These are phyloP conservation scores for Areca catechu DNA, from an alignment of 176 grass and related monocot genomes.

Conservation along the genomic window DNA sequence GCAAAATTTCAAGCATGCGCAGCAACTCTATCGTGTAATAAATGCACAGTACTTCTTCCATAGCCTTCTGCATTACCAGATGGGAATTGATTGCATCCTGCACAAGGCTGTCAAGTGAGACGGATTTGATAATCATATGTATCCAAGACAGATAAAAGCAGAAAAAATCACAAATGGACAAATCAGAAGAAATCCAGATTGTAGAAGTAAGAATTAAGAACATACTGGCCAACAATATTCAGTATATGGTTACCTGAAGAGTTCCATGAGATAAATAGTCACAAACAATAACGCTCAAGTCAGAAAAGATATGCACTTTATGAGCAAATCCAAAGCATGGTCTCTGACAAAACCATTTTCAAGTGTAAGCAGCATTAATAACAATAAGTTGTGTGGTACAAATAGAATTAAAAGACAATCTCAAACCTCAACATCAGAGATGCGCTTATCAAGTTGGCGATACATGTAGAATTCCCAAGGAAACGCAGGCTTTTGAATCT, in stretches of 20 bases:
- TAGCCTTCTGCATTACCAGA: conserved; percentile 36
- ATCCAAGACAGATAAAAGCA: not conserved
- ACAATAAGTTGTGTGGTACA: not conserved
- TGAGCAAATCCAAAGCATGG: conserved; percentile 58
- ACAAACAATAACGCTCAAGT: conserved; percentile 67
- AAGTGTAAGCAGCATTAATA: conserved; percentile 4
- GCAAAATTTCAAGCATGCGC: conserved; percentile 65
- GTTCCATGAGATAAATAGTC: conserved; percentile 77
- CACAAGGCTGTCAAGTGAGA: not conserved
- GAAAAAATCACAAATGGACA: not conserved
- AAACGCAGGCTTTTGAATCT: conserved; percentile 78
- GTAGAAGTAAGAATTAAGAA: too few species aligned
- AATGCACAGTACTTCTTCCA: conserved; percentile 88
- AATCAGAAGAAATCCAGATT: too few species aligned
- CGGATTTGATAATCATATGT: not conserved
- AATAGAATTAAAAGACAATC: conserved; percentile 8
- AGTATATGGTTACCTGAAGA: conserved; percentile 59
- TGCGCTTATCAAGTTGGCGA: conserved; percentile 70
- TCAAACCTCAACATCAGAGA: conserved; percentile 61
- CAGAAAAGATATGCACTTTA: conserved; percentile 67
- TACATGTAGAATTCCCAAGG: conserved; percentile 98
- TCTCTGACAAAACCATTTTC: conserved; percentile 46
- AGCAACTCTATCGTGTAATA: conserved; percentile 97
- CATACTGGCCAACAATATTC: too few species aligned
- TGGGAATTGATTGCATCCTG: conserved; percentile 90